Evolutionary conservation across 129 eudicot genomes (phyloP).

Genomic region (Arctium minus): DNA sequence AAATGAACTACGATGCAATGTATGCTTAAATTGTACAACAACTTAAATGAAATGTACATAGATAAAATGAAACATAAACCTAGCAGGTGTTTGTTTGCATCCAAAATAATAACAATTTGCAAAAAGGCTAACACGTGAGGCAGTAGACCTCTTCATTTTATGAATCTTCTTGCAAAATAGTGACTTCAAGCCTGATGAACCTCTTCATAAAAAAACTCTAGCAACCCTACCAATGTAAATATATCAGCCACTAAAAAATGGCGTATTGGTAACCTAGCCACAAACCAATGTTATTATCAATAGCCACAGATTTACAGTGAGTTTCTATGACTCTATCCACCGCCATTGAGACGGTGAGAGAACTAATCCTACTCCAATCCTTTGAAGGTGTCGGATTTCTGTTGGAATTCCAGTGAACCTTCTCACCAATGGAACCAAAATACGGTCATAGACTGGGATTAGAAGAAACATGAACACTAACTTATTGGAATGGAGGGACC

Average conservation of each 20-base stretch:
- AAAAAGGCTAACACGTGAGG: too few species aligned
- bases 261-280: slow-evolving; percentile 77
- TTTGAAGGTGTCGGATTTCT: slow-evolving; percentile 67
- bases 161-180: background rate
- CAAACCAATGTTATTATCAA: slow-evolving; percentile 51
- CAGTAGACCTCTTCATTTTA: too few species aligned
- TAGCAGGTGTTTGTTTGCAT: too few species aligned
- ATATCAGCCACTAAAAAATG: slow-evolving; percentile 72
- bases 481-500: slow-evolving; percentile 62
- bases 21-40: too few species aligned
- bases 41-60: too few species aligned
- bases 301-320: slow-evolving; percentile 55
- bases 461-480: slow-evolving; percentile 47
- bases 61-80: too few species aligned
- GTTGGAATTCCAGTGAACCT: slow-evolving; percentile 62
- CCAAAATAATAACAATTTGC: too few species aligned
- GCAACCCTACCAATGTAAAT: slow-evolving; percentile 69
- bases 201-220: slow-evolving; percentile 79
- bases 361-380: slow-evolving; percentile 65
- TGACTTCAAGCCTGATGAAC: slow-evolving; percentile 74
- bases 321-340: slow-evolving; percentile 68
- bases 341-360: slow-evolving; percentile 71
- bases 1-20: too few species aligned
- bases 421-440: slow-evolving; percentile 53
- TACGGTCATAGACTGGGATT: slow-evolving; percentile 63